Evolutionary conservation across 1,284 basidiomycete genomes (phyloP).

Genomic region (Malassezia vespertilionis): DNA sequence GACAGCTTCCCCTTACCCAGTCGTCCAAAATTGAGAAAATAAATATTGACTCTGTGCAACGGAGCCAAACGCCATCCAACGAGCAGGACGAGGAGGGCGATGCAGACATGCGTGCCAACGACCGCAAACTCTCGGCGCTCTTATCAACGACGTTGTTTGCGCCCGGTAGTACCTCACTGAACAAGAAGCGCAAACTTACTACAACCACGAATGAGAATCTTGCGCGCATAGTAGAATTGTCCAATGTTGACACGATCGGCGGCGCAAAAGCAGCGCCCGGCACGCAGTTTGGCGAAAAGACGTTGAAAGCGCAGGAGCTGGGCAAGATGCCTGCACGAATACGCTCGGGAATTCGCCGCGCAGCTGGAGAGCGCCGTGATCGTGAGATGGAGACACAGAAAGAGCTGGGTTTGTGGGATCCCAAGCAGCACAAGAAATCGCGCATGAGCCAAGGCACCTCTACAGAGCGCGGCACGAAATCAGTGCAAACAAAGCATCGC

Average conservation of each 20-base stretch:
- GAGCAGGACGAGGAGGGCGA: constrained; percentile 30
- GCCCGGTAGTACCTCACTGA: constrained; percentile 23
- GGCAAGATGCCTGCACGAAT: constrained; percentile 35
- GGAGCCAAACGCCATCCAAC: neutral
- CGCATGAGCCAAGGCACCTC: constrained; percentile 25
- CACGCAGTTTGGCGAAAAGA: constrained; percentile 34
- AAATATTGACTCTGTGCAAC: neutral
- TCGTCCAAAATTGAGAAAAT: constrained; percentile 16
- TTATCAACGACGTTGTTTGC: constrained; percentile 44
- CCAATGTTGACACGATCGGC: constrained; percentile 8
- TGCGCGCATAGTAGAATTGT: constrained; percentile 34
- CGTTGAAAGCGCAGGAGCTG: constrained; percentile 29
- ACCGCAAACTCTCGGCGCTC: constrained; percentile 35
- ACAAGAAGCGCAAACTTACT: constrained; percentile 23
- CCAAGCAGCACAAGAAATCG: constrained; percentile 23
- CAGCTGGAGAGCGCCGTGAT: constrained; percentile 31
- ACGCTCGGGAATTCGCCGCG: constrained; percentile 29
- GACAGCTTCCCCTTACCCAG: constrained; percentile 7
- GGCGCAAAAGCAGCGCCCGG: neutral
- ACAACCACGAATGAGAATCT: constrained; percentile 33
- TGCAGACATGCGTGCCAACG: constrained; percentile 34
- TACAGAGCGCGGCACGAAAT: constrained; percentile 24
- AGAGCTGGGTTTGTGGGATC: constrained; percentile 42
- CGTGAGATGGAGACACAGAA: constrained; percentile 37
- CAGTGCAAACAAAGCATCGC: constrained; percentile 24